phyloP scores from a whole-genome alignment of 345 rosid genomes.

The Syzygium aqueum region DNA sequence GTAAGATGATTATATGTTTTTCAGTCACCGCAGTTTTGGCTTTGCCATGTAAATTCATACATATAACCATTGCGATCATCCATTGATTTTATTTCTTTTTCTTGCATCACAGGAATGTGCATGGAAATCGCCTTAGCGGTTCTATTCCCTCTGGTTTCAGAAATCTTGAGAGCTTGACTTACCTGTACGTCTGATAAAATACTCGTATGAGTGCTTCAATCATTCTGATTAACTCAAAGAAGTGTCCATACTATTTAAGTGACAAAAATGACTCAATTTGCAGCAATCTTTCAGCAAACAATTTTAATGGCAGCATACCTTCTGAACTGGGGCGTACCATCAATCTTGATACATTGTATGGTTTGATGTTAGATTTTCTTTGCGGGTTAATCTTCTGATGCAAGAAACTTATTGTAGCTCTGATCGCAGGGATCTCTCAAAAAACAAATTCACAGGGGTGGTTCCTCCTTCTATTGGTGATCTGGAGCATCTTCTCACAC shows the following conservation, averaged over 20 bases:
- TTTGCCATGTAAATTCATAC: background rate
- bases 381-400: background rate
- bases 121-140: constrained; percentile 72
- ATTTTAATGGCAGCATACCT: constrained; percentile 71
- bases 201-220: background rate
- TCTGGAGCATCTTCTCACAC: constrained; percentile 83
- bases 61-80: background rate
- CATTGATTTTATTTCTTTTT: background rate
- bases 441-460: constrained; percentile 66
- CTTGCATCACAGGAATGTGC: constrained; percentile 51
- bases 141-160: constrained; percentile 70
- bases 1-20: constrained; percentile 19
- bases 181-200: constrained; percentile 45
- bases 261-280: background rate
- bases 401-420: background rate
- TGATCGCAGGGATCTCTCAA: constrained; percentile 67
- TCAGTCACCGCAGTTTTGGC: background rate
- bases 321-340: constrained; percentile 66
- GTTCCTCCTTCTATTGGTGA: constrained; percentile 74
- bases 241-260: background rate
- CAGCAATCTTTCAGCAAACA: constrained; percentile 75
- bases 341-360: constrained; percentile 87
- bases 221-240: background rate
- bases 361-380: background rate
- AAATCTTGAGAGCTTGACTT: constrained; percentile 75